Percentiles rank a stretch among this genome's conserved stretches.
Conservation (phyloP, 78 protist species). For the Creolimax fragrantissima region DNA sequence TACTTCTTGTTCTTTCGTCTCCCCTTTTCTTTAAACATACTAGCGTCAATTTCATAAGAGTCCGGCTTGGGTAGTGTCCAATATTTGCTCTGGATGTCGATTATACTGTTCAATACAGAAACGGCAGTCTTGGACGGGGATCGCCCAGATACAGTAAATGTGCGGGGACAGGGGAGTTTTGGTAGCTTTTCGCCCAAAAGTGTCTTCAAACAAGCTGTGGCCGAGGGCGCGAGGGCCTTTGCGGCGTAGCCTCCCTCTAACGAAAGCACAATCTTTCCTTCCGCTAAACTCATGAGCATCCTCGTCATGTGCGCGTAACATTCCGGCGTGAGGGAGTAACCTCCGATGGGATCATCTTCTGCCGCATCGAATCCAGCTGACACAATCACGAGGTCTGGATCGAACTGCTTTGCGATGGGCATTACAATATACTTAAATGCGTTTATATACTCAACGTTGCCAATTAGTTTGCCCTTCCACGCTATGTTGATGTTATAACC, state of each 20-base stretch:
- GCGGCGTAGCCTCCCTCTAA: constrained; percentile 44
- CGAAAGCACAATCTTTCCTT: constrained; percentile 21
- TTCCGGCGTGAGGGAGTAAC: constrained; percentile 14
- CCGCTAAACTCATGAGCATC: neutral
- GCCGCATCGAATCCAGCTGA: constrained; percentile 70
- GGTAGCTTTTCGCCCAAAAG: neutral
- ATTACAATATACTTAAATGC: constrained; percentile 32
- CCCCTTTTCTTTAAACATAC: neutral
- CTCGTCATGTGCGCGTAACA: constrained; percentile 17
- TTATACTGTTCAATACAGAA: neutral
- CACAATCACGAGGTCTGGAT: constrained; percentile 49
- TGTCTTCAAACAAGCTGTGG: neutral
- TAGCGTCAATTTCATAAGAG: neutral
- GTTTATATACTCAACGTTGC: constrained; percentile 43
- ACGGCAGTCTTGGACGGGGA: neutral
- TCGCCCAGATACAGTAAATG: neutral
- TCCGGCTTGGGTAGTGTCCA: neutral
- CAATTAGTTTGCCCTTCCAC: constrained; percentile 5
- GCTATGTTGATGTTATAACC: constrained; percentile 58
- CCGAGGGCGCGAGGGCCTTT: neutral
- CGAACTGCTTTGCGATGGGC: constrained; percentile 40
- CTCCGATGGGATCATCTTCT: constrained; percentile 40
- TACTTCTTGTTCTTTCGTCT: neutral
- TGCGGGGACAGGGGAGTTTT: neutral
- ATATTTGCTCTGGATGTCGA: neutral